Percentiles rank a stretch among this genome's conserved stretches.
Conservation (phyloP, 179 eudicot genomes). For the Gypsophila paniculata region DNA sequence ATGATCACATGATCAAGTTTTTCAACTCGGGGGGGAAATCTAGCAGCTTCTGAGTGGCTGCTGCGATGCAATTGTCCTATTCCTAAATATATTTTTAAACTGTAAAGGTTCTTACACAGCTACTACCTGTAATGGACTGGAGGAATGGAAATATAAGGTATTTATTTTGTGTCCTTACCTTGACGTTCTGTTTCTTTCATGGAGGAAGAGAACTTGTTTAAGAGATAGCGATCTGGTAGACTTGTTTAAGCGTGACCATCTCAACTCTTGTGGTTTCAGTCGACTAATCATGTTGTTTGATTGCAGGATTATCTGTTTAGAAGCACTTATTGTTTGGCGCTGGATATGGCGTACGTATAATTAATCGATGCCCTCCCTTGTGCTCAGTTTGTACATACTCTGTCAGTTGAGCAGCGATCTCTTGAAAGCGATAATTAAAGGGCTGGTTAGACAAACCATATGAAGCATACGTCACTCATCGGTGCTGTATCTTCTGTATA, state of each 20-base stretch:
- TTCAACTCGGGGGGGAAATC: slow-evolving; percentile 46
- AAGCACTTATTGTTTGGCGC: neutral
- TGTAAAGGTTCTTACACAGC: neutral
- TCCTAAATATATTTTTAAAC: slow-evolving; percentile 6
- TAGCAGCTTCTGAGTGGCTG: slow-evolving; percentile 32
- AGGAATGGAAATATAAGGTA: slow-evolving; percentile 11
- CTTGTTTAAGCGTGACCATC: neutral
- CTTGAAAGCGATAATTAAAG: neutral
- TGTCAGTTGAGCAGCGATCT: neutral
- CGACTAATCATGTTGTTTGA: neutral
- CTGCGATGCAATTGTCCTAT: neutral
- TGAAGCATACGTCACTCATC: neutral
- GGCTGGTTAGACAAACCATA: neutral
- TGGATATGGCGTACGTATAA: neutral
- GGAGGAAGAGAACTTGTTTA: neutral
- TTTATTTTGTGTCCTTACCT: neutral
- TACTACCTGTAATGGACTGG: neutral
- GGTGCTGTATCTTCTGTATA: neutral
- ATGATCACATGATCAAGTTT: slow-evolving; percentile 54
- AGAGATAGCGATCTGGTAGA: neutral
- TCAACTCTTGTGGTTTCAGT: neutral
- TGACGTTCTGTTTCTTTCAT: neutral
- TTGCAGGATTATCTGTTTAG: slow-evolving; percentile 5
- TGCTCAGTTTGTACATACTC: slow-evolving; percentile 7
- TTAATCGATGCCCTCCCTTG: neutral